phyloP scores from a whole-genome alignment of 371 early-diverging fungal species.

The Choanephora cucurbitarum region DNA sequence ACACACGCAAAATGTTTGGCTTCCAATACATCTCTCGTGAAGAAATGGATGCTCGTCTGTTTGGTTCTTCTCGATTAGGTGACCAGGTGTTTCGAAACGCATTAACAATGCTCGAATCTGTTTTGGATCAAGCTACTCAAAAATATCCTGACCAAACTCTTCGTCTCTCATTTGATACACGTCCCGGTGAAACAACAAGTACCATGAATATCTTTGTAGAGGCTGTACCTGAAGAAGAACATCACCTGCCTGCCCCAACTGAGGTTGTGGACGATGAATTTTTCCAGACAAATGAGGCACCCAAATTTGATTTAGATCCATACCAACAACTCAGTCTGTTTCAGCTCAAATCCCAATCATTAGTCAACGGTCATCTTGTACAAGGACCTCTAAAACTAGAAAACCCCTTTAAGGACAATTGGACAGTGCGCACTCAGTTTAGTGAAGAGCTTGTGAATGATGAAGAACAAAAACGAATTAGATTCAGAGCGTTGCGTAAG shows the following conservation, averaged over 20 bases:
- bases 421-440: constrained; percentile 26
- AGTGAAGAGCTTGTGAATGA: neutral
- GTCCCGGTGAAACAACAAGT: constrained; percentile 4
- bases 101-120: constrained; percentile 59
- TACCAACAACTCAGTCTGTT: constrained; percentile 26
- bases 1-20: constrained; percentile 88
- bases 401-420: constrained; percentile 14
- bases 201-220: constrained; percentile 50
- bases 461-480: neutral
- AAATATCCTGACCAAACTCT: constrained; percentile 61
- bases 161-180: constrained; percentile 46
- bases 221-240: constrained; percentile 18
- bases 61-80: constrained; percentile 75
- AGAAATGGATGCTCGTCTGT: constrained; percentile 87
- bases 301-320: constrained; percentile 9
- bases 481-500: constrained; percentile 24
- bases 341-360: constrained; percentile 21
- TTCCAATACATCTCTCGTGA: constrained; percentile 90
- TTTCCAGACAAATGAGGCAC: constrained; percentile 3
- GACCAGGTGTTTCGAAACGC: constrained; percentile 70
- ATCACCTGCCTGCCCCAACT: no score
- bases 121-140: constrained; percentile 65
- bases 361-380: constrained; percentile 22
- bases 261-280: constrained; percentile 8
- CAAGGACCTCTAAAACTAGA: constrained; percentile 19